Evolutionary conservation across 805 yeast species (phyloP), one percentile per base, ranked within the genome.

Genomic region (Nakazawaea wyomingensis): DNA sequence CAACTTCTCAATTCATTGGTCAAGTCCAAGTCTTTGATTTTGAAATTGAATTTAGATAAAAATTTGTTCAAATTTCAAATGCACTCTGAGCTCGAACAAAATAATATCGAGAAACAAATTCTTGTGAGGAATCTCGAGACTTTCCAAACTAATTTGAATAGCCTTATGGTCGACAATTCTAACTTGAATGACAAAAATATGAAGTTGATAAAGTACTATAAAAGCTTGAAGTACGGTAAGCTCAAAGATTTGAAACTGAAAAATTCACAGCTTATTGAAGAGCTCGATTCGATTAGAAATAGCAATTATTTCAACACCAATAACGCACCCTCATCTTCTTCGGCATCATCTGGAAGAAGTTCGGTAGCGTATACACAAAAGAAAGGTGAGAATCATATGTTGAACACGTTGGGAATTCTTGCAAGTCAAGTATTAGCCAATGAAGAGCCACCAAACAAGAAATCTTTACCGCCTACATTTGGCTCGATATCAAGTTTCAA

Each of bases 351-450:
- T 13, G 44, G 44, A 3, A 28, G 45, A 36, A 42, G 37, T 20
- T 42, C 45, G 6, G 20, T 42, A 6, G 37, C 37, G 22, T 21
- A 21, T n/a, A n/a, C 28, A 9, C 43, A 38, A 21, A 19, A 32
- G 31, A 22, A 24, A 9, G 39, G 40, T 1, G 39, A 29, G 7
- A 34, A 22, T 32, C 50, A 56, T 35, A 51, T 62, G 62, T 50
- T 62, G 22, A 62, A 62, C 41, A 61, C 68, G 0, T 47, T 62
- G 20, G 68, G 68, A 11, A 50, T 62, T 34, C 46, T 62, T 27
- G 65, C 65, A 10, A 51, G 62, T 6, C 65, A 61, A 40, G 66
- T 62, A 7, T 47, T 62, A 31, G 57, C 57, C 34, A 62, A 59
- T 37, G 66, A 57, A 30, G 52, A 54, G 14, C 39, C 24, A 13